Evolutionary conservation across 352 stramenopile genomes (phyloP), one percentile per base, ranked within the genome.

Genomic region (Globisporangium canariense): DNA sequence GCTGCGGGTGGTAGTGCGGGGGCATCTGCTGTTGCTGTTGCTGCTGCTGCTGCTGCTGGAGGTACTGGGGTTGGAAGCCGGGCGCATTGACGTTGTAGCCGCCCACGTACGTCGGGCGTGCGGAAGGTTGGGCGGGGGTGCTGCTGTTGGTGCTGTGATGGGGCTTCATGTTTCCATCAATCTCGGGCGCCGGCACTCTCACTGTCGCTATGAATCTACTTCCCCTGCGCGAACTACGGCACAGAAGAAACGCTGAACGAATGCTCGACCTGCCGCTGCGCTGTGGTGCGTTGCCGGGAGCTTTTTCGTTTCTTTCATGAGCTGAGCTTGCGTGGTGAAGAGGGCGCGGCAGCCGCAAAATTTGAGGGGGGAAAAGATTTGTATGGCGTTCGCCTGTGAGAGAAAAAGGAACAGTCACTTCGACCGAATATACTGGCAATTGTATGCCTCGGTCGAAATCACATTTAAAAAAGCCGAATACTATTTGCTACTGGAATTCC

Each of bases 121-220:
- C 43, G n/a, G 32, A 36, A 36, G 51, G 20, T 41, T 53, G 38
- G 38, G 60, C 20, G 62, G 51, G 69, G 45, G 43, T 71, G 60
- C 20, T 64, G 60, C 34, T 46, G 34, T 38, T 64, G 51, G 10
- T 62, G 56, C 32, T 64, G 43, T 84, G 74, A 43, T 83, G 76
- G 55, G 74, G 64, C 70, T 85, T 88, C 78, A 73, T 63, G 66
- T 41, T 80, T 76, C 68, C 77, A 83, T 86, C 63, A 54, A 86
- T 66, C 53, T 60, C 13, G 5, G 45, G 58, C 40, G 38, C 55
- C 38, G 30, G 5, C 9, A 41, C 22, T 43, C 43, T 56, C 38
- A 18, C 40, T 46, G 36, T 53, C 22, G 22, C 14, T 13, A 32
- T 32, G 4, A 18, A 36, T 53, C 63, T 36, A 32, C 30, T 46